Base-by-base conservation (phyloP, 352 stramenopile species). In the Globisporangium paddicum region DNA sequence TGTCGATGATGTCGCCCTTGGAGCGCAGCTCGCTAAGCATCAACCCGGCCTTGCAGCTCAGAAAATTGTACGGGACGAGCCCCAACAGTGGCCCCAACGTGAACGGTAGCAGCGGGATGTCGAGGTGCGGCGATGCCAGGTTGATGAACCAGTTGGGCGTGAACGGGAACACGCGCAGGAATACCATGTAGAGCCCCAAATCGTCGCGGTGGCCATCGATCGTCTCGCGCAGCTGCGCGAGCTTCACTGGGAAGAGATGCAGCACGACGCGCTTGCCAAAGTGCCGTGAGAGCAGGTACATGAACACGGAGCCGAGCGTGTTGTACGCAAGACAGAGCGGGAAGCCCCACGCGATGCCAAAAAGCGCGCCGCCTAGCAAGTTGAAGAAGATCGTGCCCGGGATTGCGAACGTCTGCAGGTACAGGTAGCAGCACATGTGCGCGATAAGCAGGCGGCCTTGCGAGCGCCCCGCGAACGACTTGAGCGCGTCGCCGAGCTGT, bases 141-240 rank as follows among this genome's bases (percentile, higher is more conserved):
- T 93, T 93, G 71, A 93, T 88, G 53, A 93, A 93, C 82, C 82
- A 93, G 61, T 93, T 93, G 62, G 82, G 82, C 18, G 82, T 89
- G 64, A 93, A 90, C 28, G 82, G 82, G 60, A 93, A 93, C 4
- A 93, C 79, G 30, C 83, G 78, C 52, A 93, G 54, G 62, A 90
- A 93, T 23, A 90, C 67, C 75, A 90, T 89, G 67, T 93, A 93
- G n/a, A 90, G 66, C 60, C 70, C 75, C 55, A 93, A 73, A 61
- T 93, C 80, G 60, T 88, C 69, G n/a, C 80, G 73, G 50, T 93
- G 80, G 4, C 58, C 62, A 54, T 93, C 77, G 37, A 93, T 62
- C 71, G 83, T 86, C 10, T 37, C 57, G 34, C 69, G 72, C 48
- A 93, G 69, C 10, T 67, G 63, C 32, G 63, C 68, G 23, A 93